A percentile compares a stretch with the other conserved stretches of the same genome.
Conservation (phyloP, 306 rosid genomes). For the Alnus glutinosa region DNA sequence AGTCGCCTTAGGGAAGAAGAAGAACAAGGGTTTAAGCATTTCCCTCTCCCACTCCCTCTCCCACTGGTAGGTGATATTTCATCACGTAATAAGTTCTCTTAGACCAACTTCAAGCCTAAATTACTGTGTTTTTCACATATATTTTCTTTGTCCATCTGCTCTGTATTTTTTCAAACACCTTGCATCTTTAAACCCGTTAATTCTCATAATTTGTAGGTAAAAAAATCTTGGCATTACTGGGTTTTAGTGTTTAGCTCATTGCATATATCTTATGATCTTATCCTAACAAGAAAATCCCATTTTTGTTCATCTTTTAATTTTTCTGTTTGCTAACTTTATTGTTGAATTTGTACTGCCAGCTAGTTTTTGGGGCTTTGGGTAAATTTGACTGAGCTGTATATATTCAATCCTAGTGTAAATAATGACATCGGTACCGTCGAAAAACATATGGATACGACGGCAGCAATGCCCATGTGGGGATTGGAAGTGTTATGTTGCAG, state of each 20-base stretch:
- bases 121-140: neutral
- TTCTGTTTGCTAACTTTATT: neutral
- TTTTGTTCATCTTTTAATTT: slow-evolving; percentile 9
- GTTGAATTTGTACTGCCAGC: slow-evolving; percentile 25
- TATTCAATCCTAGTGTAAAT: slow-evolving; percentile 11
- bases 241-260: neutral
- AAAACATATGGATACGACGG: slow-evolving; percentile 80
- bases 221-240: neutral
- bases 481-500: slow-evolving; percentile 87
- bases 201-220: neutral
- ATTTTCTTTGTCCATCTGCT: neutral
- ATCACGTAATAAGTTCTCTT: neutral
- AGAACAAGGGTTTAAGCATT: slow-evolving; percentile 36
- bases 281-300: slow-evolving; percentile 11
- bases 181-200: neutral
- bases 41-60: slow-evolving; percentile 2
- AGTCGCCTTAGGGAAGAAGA: slow-evolving; percentile 20
- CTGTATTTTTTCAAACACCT: neutral
- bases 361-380: slow-evolving; percentile 30
- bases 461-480: slow-evolving; percentile 99
- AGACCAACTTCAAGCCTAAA: neutral
- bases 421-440: slow-evolving; percentile 63
- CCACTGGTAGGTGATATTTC: slow-evolving; percentile 35
- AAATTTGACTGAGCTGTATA: slow-evolving; percentile 9
- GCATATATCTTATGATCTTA: neutral